Evolutionary conservation across 495 filamentous ascomycete species (phyloP), one percentile per base, ranked within the genome.

Genomic region (Lineolata rhizophorae): DNA sequence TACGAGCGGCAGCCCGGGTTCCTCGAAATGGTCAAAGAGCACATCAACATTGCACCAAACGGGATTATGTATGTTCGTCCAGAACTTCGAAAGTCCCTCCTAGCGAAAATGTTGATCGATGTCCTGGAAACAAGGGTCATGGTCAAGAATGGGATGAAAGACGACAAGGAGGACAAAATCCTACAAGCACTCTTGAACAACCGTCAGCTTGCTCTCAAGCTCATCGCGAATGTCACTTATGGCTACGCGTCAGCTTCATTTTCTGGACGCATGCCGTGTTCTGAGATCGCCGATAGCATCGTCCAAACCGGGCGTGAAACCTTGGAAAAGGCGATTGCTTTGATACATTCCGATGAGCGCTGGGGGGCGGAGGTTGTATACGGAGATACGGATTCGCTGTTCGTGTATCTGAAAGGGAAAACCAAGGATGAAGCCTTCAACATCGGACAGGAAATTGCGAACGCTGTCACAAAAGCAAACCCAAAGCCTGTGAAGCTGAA

Each of bases 331-430:
- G 79, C 90, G 16, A 93, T 94, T 38, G 78, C 78, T 2, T 62
- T 85, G 29, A 95, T 97, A 16, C 84, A 97, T 47, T 81, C 76
- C 3, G 66, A 83, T 5, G 65, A 72, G 28, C 61, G 66, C 26
- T 95, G 90, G 90, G 75, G 70, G 24, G 87, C 87, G 5, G 85
- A 95, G 49, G 84, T 97, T 1, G 90, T 97, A 2, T 97, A 97
- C 48, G 87, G 87, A 37, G 87, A 97, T 52, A 97, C 87, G 0
- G 87, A 97, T 56, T 90, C 78, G 48, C 54, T 97, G n/a, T 97
- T 97, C 49, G 62, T 97, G 27, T 71, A 84, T 41, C 66, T 97
- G 20, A 80, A 78, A 44, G 85, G 85, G 9, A 74, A 80, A 30
- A 85, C 76, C 0, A 69, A 71, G 25, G 76, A 78, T 14, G 69